Conservation (phyloP, 495 filamentous ascomycete species). For the Lasiosphaeria hispida region DNA sequence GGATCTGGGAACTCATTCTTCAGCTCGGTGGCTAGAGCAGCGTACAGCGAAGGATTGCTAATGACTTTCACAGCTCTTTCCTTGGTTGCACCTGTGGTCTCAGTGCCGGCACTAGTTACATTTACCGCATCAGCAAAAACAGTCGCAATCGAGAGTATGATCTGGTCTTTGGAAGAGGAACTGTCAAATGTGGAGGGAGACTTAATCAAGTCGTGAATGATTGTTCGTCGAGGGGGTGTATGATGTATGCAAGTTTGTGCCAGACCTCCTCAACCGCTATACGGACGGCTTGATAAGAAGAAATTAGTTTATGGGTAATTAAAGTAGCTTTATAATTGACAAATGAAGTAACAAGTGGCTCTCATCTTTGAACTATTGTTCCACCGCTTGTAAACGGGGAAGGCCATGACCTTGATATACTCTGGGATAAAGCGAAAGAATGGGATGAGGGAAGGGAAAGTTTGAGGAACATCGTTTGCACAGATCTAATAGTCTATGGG, state of each 20-base stretch:
- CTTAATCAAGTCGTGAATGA: slow-evolving; percentile 30
- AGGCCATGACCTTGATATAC: slow-evolving; percentile 18
- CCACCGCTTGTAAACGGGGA: slow-evolving; percentile 14
- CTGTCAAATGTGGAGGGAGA: not conserved
- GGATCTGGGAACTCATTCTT: slow-evolving; percentile 33
- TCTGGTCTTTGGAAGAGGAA: slow-evolving; percentile 18
- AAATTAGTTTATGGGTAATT: no score
- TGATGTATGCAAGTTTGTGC: slow-evolving; percentile 8
- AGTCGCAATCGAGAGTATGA: slow-evolving; percentile 20
- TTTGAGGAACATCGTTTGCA: slow-evolving; percentile 18
- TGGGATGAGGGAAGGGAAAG: slow-evolving; percentile 17
- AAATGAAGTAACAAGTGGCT: no score
- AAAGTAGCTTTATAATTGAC: no score
- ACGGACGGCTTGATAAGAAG: not conserved
- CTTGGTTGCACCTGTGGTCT: slow-evolving; percentile 43
- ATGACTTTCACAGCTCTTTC: slow-evolving; percentile 37
- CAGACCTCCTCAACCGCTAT: slow-evolving; percentile 17
- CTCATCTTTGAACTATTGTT: slow-evolving; percentile 5
- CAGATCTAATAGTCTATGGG: slow-evolving; percentile 22
- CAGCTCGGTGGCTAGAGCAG: slow-evolving; percentile 32
- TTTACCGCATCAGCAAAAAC: slow-evolving; percentile 34
- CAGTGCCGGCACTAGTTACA: slow-evolving; percentile 35
- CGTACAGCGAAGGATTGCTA: slow-evolving; percentile 30
- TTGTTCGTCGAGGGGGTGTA: slow-evolving; percentile 19
- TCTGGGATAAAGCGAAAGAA: slow-evolving; percentile 17